Evolutionary conservation across 2,329 filamentous ascomycete species (phyloP).

Genomic region (Juglanconis sp.): DNA sequence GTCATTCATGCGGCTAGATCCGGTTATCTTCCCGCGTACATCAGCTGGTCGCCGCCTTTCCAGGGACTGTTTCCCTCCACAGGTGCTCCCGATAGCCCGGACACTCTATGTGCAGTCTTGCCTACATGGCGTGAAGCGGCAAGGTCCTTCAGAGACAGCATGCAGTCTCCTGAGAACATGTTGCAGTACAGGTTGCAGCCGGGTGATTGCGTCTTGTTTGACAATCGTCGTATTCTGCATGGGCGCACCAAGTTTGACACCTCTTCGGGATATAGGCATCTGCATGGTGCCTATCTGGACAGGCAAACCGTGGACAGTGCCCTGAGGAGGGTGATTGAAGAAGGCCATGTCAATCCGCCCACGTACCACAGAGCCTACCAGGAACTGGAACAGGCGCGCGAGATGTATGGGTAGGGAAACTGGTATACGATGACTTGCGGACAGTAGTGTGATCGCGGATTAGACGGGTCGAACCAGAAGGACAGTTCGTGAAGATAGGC

Average conservation of each 20-base stretch:
- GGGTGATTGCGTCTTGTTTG: constrained; percentile 90
- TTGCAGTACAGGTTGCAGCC: constrained; percentile 71
- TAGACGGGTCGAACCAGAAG: too few species aligned
- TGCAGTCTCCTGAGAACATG: constrained; percentile 58
- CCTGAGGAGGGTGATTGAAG: neutral
- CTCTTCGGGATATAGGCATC: constrained; percentile 66
- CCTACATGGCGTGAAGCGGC: constrained; percentile 47
- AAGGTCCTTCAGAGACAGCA: constrained; percentile 51
- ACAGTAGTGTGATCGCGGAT: too few species aligned
- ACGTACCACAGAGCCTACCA: neutral
- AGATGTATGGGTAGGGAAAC: neutral
- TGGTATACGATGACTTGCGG: too few species aligned
- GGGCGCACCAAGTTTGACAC: constrained; percentile 74
- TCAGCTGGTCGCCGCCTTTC: constrained; percentile 10
- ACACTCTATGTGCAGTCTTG: neutral
- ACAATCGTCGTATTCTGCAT: constrained; percentile 83
- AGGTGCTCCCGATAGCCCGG: neutral
- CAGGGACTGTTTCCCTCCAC: constrained; percentile 18
- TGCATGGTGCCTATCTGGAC: constrained; percentile 82
- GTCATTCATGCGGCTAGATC: constrained; percentile 39
- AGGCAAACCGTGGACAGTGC: constrained; percentile 30
- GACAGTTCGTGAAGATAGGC: too few species aligned
- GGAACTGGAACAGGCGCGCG: neutral
- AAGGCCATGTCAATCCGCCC: neutral
- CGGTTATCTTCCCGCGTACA: neutral